A percentile compares a stretch with the other conserved stretches of the same genome.
These are phyloP conservation scores for Picea mariana DNA, from an alignment of 83 land plant genomes.

Conservation along the genomic window DNA sequence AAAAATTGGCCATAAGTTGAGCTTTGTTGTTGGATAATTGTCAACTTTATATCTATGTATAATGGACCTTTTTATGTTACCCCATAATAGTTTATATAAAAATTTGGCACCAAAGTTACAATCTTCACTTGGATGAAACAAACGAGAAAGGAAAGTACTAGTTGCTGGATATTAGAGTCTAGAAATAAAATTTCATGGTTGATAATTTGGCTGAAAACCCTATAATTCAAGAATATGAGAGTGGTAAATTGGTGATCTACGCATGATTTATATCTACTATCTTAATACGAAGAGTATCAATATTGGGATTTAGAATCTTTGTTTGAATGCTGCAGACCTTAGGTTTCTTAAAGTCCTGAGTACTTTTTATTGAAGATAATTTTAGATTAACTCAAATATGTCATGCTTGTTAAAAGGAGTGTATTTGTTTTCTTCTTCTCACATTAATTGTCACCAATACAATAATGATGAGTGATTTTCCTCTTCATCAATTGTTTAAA, in stretches of 20 bases:
- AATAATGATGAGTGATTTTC: not conserved
- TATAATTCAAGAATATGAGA: not conserved
- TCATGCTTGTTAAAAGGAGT: not conserved
- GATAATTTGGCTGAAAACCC: not conserved
- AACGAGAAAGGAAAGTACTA: not conserved
- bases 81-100: not conserved
- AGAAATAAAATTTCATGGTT: not conserved
- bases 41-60: too few relatives aligned
- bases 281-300: not conserved
- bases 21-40: too few relatives aligned
- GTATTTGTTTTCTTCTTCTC: not conserved
- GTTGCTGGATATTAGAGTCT: not conserved
- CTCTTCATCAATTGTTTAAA: not conserved
- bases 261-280: not conserved
- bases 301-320: not conserved
- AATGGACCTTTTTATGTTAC: not conserved
- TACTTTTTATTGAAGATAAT: not conserved
- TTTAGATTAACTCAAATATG: not conserved
- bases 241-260: not conserved
- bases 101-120: not conserved
- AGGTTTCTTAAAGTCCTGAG: not conserved
- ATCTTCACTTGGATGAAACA: not conserved
- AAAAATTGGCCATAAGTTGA: not conserved
- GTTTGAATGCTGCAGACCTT: not conserved
- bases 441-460: not conserved